phyloP scores from a whole-genome alignment of 768 basidiomycete genomes.

The Mrakia frigida region DNA sequence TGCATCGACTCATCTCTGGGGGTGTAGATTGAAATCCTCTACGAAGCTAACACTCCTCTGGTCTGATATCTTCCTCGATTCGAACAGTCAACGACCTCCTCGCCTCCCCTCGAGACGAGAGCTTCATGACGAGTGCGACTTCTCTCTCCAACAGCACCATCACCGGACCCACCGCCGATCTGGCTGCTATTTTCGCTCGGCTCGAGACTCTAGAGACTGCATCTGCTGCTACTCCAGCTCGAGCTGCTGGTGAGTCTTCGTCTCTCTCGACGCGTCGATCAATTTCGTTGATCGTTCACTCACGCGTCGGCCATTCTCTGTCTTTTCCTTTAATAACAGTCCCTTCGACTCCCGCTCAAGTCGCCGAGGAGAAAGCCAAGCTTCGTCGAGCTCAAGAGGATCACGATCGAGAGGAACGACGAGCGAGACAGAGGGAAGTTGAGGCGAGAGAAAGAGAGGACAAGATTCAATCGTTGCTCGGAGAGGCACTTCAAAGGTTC shows the following conservation, averaged over 20 bases:
- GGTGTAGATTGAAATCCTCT: no score
- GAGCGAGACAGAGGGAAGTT: constrained; percentile 4
- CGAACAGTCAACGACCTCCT: neutral
- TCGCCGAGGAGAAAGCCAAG: constrained; percentile 10
- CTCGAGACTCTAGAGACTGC: neutral
- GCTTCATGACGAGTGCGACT: neutral
- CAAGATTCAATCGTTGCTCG: neutral
- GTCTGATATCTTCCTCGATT: neutral
- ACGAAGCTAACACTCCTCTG: neutral
- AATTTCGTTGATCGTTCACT: no score
- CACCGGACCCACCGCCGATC: neutral
- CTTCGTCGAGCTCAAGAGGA: constrained; percentile 5
- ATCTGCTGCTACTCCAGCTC: neutral
- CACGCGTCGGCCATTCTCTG: neutral
- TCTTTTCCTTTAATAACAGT: neutral
- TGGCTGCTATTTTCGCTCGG: neutral
- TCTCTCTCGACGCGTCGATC: neutral
- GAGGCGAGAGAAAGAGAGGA: neutral
- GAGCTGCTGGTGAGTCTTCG: neutral
- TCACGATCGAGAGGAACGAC: constrained; percentile 10
- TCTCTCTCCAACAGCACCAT: neutral
- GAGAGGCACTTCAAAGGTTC: neutral
- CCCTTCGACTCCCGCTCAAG: constrained; percentile 10
- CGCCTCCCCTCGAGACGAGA: neutral
- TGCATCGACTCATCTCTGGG: neutral